A percentile compares a stretch with the other conserved stretches of the same genome.
These are phyloP conservation scores for Amanita brunnescens DNA, from an alignment of 768 basidiomycete genomes.

Conservation along the genomic window DNA sequence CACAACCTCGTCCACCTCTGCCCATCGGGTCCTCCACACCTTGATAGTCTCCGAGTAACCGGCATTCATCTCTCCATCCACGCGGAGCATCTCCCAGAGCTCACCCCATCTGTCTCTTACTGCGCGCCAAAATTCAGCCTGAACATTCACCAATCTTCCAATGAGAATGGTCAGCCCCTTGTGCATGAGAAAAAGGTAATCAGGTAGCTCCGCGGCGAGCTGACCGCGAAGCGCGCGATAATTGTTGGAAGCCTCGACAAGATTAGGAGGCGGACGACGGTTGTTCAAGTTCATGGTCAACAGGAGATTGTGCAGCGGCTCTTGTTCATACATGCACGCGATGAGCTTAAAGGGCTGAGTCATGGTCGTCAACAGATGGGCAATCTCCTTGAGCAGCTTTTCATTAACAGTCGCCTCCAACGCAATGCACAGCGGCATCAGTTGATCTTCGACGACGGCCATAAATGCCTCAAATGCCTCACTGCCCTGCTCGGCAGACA, in stretches of 20 bases:
- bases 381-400: conserved; percentile 48
- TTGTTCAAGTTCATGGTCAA: conserved; percentile 59
- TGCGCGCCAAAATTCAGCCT: conserved; percentile 50
- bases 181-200: conserved; percentile 49
- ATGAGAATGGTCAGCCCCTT: conserved; percentile 49
- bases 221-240: conserved; percentile 73
- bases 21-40: conserved; percentile 66
- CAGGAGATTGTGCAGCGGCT: conserved; percentile 63
- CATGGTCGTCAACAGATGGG: conserved; percentile 48
- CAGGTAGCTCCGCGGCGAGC: conserved; percentile 62
- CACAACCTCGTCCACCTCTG: conserved; percentile 49
- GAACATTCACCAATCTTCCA: conserved; percentile 43
- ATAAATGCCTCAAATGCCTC: conserved; percentile 73
- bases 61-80: conserved; percentile 61
- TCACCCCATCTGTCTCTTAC: conserved; percentile 62
- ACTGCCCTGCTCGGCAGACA: conserved; percentile 34
- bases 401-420: conserved; percentile 47
- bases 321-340: conserved; percentile 63
- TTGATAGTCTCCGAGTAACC: conserved; percentile 59
- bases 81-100: conserved; percentile 78
- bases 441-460: conserved; percentile 41
- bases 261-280: conserved; percentile 55
- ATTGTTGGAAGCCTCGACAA: conserved; percentile 66
- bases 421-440: conserved; percentile 43
- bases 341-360: conserved; percentile 58